Evolutionary conservation across 2,329 filamentous ascomycete species (phyloP), one percentile per base, ranked within the genome.

Genomic region (Tolypocladium inflatum): DNA sequence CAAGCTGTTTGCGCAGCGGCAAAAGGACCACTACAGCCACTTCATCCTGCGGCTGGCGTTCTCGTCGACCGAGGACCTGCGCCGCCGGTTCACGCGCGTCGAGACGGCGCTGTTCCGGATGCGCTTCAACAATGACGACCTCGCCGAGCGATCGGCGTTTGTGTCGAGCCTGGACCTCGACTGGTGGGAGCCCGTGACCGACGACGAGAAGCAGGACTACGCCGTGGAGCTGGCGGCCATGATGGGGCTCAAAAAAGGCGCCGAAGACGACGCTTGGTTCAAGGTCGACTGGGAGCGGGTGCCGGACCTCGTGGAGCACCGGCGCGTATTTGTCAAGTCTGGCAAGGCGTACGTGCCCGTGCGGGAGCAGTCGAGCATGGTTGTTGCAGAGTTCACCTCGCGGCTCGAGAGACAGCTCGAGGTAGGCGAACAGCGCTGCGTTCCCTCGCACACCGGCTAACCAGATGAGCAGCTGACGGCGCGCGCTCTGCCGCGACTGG

Each of bases 21-120:
- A 93, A 72, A 95, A 94, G 70, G 94, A 99, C 66, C 94, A 99
- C 74, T 99, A 97, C 74, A 94, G 90, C 58, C 94, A 99, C 73
- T 99, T 97, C 71, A 99, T 97, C 61, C 82, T 99, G 7, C 86
- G 94, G 0, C 83, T 99, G 50, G 94, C 94, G 1, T 99, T 99
- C 68, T 86, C 92, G 0, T 86, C 88, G 2, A 97, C 93, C 0
- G 91, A 96, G 69, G 94, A 99, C 67, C 78, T 97, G 42, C 86
- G 94, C 48, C 83, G 89, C 62, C 86, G 94, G 30, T 99, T 97
- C 68, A 83, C 86, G 4, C 85, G 92, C 41, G 85, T 95, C 4
- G 94, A 99, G 74, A 90, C 89, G 0, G 90, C 89, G 82, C 80
- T 99, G 1, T 99, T 99, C 73, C 85, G 88, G 61, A 76, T 97